phyloP scores from a whole-genome alignment of 1,284 basidiomycete species.

The Ganoderma lingzhi region DNA sequence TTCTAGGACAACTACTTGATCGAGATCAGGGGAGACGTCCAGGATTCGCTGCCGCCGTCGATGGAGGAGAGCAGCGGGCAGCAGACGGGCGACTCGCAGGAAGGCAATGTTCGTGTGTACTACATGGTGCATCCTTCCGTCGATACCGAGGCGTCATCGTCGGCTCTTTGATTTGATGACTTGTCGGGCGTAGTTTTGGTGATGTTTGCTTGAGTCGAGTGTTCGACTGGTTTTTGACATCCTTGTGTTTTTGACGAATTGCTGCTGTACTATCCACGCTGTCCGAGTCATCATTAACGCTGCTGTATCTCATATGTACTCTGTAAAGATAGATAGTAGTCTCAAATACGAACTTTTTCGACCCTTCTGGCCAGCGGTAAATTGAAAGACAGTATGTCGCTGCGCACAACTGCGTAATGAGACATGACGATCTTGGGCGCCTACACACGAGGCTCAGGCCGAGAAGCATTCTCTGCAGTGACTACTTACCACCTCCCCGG shows the following conservation, averaged over 20 bases:
- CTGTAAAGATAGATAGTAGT: constrained; percentile 9
- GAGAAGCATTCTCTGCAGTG: constrained; percentile 27
- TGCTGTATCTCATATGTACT: constrained; percentile 25
- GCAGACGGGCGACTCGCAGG: constrained; percentile 54
- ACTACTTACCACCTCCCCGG: constrained; percentile 21
- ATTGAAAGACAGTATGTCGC: background rate
- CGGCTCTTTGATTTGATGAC: constrained; percentile 28
- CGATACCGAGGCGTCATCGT: constrained; percentile 65
- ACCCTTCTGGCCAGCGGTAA: background rate
- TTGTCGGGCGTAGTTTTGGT: background rate
- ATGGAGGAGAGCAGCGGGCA: constrained; percentile 62
- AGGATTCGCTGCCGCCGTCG: constrained; percentile 75
- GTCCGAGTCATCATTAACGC: constrained; percentile 12
- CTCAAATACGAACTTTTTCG: background rate
- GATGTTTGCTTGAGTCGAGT: background rate
- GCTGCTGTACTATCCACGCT: constrained; percentile 26
- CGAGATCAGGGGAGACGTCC: constrained; percentile 83
- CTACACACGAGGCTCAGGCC: constrained; percentile 24
- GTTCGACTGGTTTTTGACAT: background rate
- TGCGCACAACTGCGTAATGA: constrained; percentile 2
- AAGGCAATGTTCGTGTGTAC: constrained; percentile 70
- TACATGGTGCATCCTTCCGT: constrained; percentile 87
- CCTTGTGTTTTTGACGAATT: constrained; percentile 14
- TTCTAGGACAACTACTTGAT: constrained; percentile 86
- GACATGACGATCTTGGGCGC: constrained; percentile 17